Evolutionary conservation across 768 basidiomycete species (phyloP).

Genomic region (Macrolepiota dolichaula): DNA sequence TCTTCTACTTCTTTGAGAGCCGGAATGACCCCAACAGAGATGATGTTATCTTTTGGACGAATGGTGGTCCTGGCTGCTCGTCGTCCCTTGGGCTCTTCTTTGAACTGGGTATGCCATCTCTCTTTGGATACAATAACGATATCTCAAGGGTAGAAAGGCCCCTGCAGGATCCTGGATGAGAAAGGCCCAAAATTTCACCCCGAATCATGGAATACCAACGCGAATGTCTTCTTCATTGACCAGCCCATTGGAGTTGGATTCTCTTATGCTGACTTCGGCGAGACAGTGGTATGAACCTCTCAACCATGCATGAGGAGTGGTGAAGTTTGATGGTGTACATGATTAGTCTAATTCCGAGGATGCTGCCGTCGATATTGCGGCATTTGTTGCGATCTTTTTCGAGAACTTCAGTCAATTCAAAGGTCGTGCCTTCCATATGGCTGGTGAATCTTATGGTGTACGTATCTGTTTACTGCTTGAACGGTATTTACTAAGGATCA

Average conservation of each 20-base stretch:
- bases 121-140: background rate
- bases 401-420: constrained; percentile 73
- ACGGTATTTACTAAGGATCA: background rate
- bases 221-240: constrained; percentile 62
- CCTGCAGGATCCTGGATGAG: constrained; percentile 59
- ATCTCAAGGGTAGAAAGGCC: constrained; percentile 33
- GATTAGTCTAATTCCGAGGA: constrained; percentile 68
- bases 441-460: constrained; percentile 80
- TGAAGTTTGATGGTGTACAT: background rate
- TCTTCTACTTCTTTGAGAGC: constrained; percentile 81
- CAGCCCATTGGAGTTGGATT: constrained; percentile 63
- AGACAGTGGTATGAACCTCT: constrained; percentile 43
- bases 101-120: constrained; percentile 37
- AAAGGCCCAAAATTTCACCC: constrained; percentile 54
- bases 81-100: constrained; percentile 63
- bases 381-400: constrained; percentile 78
- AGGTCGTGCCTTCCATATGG: constrained; percentile 65
- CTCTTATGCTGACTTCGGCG: constrained; percentile 65
- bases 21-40: constrained; percentile 57
- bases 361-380: constrained; percentile 72
- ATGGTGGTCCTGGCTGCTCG: constrained; percentile 42
- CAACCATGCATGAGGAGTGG: background rate
- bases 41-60: constrained; percentile 62
- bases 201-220: constrained; percentile 69
- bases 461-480: background rate